Conservation (phyloP, 2,329 filamentous ascomycete species). For the Botrytis pseudocinerea region DNA sequence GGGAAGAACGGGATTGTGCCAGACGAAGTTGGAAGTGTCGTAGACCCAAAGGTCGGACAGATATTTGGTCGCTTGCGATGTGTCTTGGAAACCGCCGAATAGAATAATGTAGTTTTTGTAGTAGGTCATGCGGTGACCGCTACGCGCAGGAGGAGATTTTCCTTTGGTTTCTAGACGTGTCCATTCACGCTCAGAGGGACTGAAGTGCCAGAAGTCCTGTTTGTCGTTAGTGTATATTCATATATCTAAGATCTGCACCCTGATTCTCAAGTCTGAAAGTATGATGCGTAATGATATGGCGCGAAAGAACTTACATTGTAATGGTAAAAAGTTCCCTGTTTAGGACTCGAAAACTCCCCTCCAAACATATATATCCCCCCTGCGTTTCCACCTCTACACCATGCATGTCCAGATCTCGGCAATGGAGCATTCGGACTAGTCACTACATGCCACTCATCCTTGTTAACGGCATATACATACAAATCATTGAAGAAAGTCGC, state of each 20-base stretch:
- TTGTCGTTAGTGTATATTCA: not conserved
- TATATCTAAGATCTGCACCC: not conserved
- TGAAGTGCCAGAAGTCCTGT: conserved; percentile 77
- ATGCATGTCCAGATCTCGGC: conserved; percentile 89
- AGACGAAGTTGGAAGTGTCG: conserved; percentile 82
- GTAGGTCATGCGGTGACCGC: conserved; percentile 93
- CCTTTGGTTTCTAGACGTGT: conserved; percentile 78
- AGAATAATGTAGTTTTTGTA: conserved; percentile 96
- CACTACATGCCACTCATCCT: conserved; percentile 86
- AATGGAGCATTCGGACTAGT: conserved; percentile 90
- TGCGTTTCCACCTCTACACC: conserved; percentile 83
- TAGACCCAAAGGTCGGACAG: conserved; percentile 93
- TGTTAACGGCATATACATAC: conserved; percentile 73
- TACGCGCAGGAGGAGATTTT: conserved; percentile 78
- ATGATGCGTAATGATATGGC: not conserved
- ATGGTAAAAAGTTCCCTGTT: conserved; percentile 98
- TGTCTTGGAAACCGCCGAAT: conserved; percentile 97
- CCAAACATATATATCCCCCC: conserved; percentile 89
- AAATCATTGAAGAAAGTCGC: conserved; percentile 71
- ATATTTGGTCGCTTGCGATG: conserved; percentile 91
- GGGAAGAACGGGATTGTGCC: conserved; percentile 75
- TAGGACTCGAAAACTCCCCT: conserved; percentile 93
- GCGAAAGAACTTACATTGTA: conserved; percentile 65
- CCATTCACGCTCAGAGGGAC: conserved; percentile 85
- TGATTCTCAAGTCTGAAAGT: too few species aligned